phyloP scores from a whole-genome alignment of 1,284 basidiomycete genomes.

The Lentinus polychrous region DNA sequence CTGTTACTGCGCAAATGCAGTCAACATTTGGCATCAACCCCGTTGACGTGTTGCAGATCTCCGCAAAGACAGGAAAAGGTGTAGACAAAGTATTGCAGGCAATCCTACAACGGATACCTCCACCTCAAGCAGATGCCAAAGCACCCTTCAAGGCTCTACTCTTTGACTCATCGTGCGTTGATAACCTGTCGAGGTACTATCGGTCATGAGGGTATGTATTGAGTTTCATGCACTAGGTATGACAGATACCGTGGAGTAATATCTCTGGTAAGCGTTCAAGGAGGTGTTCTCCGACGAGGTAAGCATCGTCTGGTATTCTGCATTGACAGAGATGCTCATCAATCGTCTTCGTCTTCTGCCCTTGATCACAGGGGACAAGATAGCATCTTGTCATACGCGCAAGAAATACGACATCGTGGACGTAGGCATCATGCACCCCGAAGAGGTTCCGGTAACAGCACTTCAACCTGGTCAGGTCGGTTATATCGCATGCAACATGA shows the following conservation, averaged over 20 bases:
- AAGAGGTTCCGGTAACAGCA: conserved; percentile 66
- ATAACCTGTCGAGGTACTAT: neutral
- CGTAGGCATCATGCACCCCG: conserved; percentile 89
- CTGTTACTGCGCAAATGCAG: conserved; percentile 76
- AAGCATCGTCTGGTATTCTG: conserved; percentile 7
- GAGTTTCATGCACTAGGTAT: conserved; percentile 74
- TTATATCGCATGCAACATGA: conserved; percentile 93
- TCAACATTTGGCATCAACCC: conserved; percentile 76
- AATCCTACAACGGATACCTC: conserved; percentile 78
- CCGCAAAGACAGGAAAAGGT: conserved; percentile 90
- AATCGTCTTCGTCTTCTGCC: no score
- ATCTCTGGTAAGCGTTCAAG: conserved; percentile 79
- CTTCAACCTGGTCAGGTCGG: conserved; percentile 89
- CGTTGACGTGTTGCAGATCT: conserved; percentile 69
- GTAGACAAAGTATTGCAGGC: conserved; percentile 71
- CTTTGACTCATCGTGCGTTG: conserved; percentile 82
- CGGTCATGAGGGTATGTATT: no score
- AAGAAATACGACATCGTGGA: conserved; percentile 93
- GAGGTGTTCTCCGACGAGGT: conserved; percentile 63
- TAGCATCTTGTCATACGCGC: conserved; percentile 79
- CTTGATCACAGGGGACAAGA: conserved; percentile 70
- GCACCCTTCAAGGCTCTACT: conserved; percentile 78
- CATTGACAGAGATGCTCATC: neutral
- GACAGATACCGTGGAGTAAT: conserved; percentile 97
- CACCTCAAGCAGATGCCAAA: conserved; percentile 50